Base-by-base conservation (phyloP, 768 basidiomycete species). In the Cystofilobasidium macerans region DNA sequence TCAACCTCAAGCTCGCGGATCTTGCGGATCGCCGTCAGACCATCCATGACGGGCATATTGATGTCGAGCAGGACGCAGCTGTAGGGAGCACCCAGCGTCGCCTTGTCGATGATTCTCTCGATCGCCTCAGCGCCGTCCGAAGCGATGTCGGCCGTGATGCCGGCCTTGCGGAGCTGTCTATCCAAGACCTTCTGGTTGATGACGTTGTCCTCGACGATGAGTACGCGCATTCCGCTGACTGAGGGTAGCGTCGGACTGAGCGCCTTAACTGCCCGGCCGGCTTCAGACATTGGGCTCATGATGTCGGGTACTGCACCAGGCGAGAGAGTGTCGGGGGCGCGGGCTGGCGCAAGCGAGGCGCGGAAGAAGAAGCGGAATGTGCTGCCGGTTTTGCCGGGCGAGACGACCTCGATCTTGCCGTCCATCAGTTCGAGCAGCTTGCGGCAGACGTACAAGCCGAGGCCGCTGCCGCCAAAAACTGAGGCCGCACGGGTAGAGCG, bases 381-480 rank as follows among this genome's bases (percentile, higher is more conserved):
- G 28, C 47, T 32, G 43, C 65, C 42, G 60, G 32, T 26, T 57
- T 33, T 36, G 64, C 16, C 38, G 60, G 38, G 71, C 4, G 51
- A 54, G 14, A 67, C 43, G 40, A 76, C 76, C 48, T 75, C 75
- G 64, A 76, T 75, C 8, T 74, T 64, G 7, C 76, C 76, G 22
- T 71, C 71, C 51, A 75, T 71, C 5, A 76, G 61, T 59, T 76
- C 75, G 32, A 72, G 73, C 38, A 76, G 71, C 22, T 56, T 30
- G 14, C 65, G 38, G 53, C 65, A 67, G 33, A 67, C 65, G 43
- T 67, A 67, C 9, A 77, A 58, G 0, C 75, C 76, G 4, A 77
- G 65, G 4, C 76, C 76, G 14, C 69, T 71, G 12, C 76, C 76
- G 4, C 75, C 76, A 64, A 72, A 75, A 26, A 72, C 70, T 22